Evolutionary conservation across 225 moss, liverwort and hornwort genomes (phyloP), one percentile per base, ranked within the genome.

Genomic region (Bryum argenteum): DNA sequence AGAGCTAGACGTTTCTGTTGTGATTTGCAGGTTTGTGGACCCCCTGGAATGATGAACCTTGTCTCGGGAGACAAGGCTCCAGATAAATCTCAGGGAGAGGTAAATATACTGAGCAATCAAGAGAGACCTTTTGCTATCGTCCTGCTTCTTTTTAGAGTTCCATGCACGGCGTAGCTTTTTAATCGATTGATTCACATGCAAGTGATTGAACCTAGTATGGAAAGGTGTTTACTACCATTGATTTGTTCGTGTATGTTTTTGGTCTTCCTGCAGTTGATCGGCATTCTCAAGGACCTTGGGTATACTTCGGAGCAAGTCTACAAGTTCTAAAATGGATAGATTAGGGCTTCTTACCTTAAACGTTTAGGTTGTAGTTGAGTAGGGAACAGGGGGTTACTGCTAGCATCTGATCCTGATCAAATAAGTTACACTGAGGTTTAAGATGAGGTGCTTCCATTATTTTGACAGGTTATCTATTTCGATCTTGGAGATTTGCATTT

Each of bases 21-120:
- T 16, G 61, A 58, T 66, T n/a, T 48, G 50, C 75, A 94, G 94
- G 90, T 94, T 19, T 94, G 91, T 77, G 94, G 94, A 75, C 91
- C 94, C 23, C 94, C 94, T 54, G 91, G 90, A 40, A 81, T 94
- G 81, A 91, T 91, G 90, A 91, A 90, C 39, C 14, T 80, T 58
- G 45, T 94, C 52, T 94, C 90, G 56, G 94, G 94, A 20, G 90
- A 94, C 73, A 94, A 94, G 79, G 74, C 82, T 45, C 85, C 82
- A 83, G 80, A 86, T 21, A 87, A 82, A 73, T 87, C 91, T 78
- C 94, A 94, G 79, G 94, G 91, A 75, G 86, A 89, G 90, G 91
- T 94, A 65, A 51, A 33, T 23, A 18, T 63, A 42, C n/a, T 6
- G 16, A 50, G 13, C 66, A 65, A 52, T 50, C 16, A 67, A 59